These are phyloP conservation scores for Xylariales sp. DNA, from an alignment of 2,329 filamentous ascomycete species.

Conservation along the genomic window DNA sequence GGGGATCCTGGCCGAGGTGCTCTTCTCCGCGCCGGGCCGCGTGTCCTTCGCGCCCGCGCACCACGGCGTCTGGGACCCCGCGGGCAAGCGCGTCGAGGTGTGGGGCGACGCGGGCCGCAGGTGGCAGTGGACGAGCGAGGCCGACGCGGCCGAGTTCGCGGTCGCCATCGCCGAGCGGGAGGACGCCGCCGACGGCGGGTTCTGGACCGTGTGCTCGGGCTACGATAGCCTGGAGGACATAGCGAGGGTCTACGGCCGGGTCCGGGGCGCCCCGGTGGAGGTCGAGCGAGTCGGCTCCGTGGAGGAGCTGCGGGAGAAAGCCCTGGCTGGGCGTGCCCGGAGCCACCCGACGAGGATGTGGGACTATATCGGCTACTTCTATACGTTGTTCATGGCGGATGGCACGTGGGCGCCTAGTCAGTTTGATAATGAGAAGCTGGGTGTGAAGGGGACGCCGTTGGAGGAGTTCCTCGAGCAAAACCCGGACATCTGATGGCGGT, in stretches of 20 bases:
- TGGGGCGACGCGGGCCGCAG: slow-evolving; percentile 32
- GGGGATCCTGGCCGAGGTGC: slow-evolving; percentile 46
- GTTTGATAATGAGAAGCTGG: slow-evolving; percentile 42
- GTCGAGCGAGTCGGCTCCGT: slow-evolving; percentile 36
- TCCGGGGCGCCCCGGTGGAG: slow-evolving; percentile 27
- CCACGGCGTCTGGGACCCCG: slow-evolving; percentile 37
- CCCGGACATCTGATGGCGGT: slow-evolving; percentile 30
- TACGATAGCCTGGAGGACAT: slow-evolving; percentile 35
- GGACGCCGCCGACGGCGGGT: slow-evolving; percentile 35
- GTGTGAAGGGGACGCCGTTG: slow-evolving; percentile 33
- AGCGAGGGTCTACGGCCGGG: slow-evolving; percentile 34
- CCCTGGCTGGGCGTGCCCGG: slow-evolving; percentile 28
- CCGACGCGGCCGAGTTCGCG: slow-evolving; percentile 35
- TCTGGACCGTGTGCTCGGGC: slow-evolving; percentile 40
- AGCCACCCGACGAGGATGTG: slow-evolving; percentile 33
- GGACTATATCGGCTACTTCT: slow-evolving; percentile 42
- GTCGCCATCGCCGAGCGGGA: slow-evolving; percentile 33
- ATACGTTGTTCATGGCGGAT: slow-evolving; percentile 33
- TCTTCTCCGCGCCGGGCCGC: slow-evolving; percentile 40
- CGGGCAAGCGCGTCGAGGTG: slow-evolving; percentile 34
- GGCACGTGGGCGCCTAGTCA: slow-evolving; percentile 32
- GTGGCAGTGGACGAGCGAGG: slow-evolving; percentile 41
- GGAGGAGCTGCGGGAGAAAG: slow-evolving; percentile 34
- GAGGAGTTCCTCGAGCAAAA: slow-evolving; percentile 39
- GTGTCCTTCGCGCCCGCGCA: slow-evolving; percentile 35